Percentiles rank a stretch among this genome's conserved stretches.
Evolutionary conservation across 192 early-diverging fungal species (phyloP).

Genomic region (Rhizoclosmatium globosum): DNA sequence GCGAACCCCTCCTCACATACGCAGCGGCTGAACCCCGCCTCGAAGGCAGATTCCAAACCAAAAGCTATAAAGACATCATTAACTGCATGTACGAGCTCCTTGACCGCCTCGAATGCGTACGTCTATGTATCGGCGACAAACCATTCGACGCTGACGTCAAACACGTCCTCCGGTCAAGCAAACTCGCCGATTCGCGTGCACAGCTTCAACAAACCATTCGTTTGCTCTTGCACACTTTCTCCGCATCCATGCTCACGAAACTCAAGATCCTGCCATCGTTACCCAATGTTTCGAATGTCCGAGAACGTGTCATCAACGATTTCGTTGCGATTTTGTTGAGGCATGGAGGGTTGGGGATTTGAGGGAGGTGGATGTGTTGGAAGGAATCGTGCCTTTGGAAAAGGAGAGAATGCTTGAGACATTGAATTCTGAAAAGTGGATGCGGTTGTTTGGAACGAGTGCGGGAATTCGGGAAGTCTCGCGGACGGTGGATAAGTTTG

Average conservation of each 20-base stretch:
- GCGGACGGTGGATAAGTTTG: conserved; percentile 14
- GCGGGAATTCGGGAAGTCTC: conserved; percentile 25
- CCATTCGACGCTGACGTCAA: conserved; percentile 15
- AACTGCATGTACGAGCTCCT: conserved; percentile 14
- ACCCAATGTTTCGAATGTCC: conserved; percentile 16
- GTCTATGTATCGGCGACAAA: conserved; percentile 10
- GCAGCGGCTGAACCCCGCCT: conserved; percentile 24
- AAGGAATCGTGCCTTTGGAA: conserved; percentile 21
- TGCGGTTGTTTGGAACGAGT: conserved; percentile 8
- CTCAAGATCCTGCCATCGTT: conserved; percentile 16
- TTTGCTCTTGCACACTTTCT: conserved; percentile 23
- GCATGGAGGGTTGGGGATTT: neutral
- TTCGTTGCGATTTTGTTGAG: conserved; percentile 16
- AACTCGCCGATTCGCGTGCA: neutral
- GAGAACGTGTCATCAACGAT: conserved; percentile 6
- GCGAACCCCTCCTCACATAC: conserved; percentile 23
- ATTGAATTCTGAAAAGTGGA: conserved; percentile 28
- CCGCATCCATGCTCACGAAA: conserved; percentile 28
- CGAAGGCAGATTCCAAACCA: conserved; percentile 10
- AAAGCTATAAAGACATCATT: conserved; percentile 21
- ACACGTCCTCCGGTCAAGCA: neutral
- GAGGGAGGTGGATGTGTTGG: conserved; percentile 4
- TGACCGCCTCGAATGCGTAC: conserved; percentile 28
- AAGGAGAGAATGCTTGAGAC: neutral
- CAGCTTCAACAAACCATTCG: conserved; percentile 27